Conservation (phyloP, 2,329 filamentous ascomycete species). For the Simplicillium sp. region DNA sequence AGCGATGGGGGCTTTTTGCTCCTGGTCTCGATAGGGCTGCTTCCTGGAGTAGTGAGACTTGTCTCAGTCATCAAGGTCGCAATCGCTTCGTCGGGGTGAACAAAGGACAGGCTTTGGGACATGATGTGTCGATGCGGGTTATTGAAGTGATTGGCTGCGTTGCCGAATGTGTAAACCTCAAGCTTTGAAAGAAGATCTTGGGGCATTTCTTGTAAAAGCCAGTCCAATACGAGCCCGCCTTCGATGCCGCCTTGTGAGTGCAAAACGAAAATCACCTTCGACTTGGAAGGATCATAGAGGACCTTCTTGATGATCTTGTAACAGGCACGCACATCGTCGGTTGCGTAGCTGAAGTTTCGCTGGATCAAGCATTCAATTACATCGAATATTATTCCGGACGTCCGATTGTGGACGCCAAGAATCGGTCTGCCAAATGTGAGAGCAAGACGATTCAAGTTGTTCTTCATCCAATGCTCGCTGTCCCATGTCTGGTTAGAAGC, state of each 20-base stretch:
- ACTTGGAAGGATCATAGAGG: constrained; percentile 50
- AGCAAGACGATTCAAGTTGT: constrained; percentile 61
- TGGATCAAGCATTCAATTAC: constrained; percentile 70
- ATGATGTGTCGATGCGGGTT: constrained; percentile 51
- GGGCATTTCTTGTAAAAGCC: constrained; percentile 63
- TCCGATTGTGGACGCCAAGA: constrained; percentile 67
- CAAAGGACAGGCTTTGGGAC: constrained; percentile 27
- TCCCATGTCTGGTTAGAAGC: constrained; percentile 6
- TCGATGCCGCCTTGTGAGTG: constrained; percentile 75
- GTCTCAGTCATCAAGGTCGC: constrained; percentile 25
- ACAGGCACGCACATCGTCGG: constrained; percentile 54
- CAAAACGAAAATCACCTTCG: constrained; percentile 63
- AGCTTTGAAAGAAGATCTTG: constrained; percentile 57
- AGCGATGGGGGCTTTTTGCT: constrained; percentile 9
- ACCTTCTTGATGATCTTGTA: constrained; percentile 52
- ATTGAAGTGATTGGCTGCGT: constrained; percentile 74
- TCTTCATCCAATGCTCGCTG: constrained; percentile 57
- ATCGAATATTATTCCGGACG: constrained; percentile 66
- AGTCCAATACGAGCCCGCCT: constrained; percentile 63
- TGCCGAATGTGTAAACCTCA: constrained; percentile 72
- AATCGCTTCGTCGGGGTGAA: constrained; percentile 23
- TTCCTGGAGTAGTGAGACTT: constrained; percentile 15
- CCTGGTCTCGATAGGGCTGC: constrained; percentile 11
- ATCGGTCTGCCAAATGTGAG: constrained; percentile 63
- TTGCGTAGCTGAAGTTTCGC: constrained; percentile 64